phyloP scores from a whole-genome alignment of 2,329 filamentous ascomycete genomes.

The Chrysosphaeria jannelii region DNA sequence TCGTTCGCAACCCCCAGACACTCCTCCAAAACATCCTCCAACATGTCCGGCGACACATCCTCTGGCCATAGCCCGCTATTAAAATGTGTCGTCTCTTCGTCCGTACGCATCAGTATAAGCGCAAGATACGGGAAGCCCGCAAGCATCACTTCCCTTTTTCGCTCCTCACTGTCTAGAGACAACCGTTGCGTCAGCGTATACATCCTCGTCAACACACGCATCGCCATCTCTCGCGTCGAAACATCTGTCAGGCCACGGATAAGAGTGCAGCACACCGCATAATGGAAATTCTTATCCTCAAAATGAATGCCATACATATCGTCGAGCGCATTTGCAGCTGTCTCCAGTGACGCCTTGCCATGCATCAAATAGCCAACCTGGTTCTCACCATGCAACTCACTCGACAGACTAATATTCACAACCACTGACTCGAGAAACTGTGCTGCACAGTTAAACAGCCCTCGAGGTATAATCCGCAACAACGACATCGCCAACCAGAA shows the following conservation, averaged over 20 bases:
- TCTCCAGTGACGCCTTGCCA: conserved; percentile 26
- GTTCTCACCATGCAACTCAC: conserved; percentile 25
- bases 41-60: conserved; percentile 11
- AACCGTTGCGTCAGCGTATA: conserved; percentile 23
- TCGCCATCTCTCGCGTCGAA: conserved; percentile 24
- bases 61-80: conserved; percentile 13
- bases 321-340: conserved; percentile 29
- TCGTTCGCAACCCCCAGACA: conserved; percentile 21
- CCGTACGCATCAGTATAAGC: conserved; percentile 24
- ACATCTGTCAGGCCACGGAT: conserved; percentile 32
- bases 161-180: too few relatives aligned
- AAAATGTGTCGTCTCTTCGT: conserved; percentile 30
- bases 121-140: conserved; percentile 25
- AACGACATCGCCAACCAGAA: conserved; percentile 42
- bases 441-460: conserved; percentile 33
- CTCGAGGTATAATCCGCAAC: conserved; percentile 28
- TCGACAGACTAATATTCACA: conserved; percentile 29
- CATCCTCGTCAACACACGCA: conserved; percentile 30
- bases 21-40: conserved; percentile 13
- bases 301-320: conserved; percentile 37
- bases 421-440: conserved; percentile 33
- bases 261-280: conserved; percentile 32
- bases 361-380: conserved; percentile 30
- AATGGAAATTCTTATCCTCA: conserved; percentile 31
- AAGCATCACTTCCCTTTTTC: conserved; percentile 5